Percentiles rank a stretch among this genome's conserved stretches.
phyloP scores from a whole-genome alignment of 1,284 basidiomycete genomes.

The Leccinum subfulvum region DNA sequence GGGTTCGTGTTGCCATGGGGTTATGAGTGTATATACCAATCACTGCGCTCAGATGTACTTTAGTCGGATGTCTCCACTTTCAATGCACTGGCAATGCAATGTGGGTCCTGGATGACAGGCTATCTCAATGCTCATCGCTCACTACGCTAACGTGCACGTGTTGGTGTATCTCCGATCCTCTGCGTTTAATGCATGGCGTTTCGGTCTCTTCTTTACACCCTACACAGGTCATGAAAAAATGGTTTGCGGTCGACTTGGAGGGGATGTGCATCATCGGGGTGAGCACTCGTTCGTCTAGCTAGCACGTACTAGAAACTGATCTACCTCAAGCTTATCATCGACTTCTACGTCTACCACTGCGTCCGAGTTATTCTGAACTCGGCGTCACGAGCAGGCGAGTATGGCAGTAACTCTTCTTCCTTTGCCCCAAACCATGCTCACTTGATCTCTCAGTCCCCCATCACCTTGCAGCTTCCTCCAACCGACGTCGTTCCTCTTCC shows the following conservation, averaged over 20 bases:
- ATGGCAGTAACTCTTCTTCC: too few relatives aligned
- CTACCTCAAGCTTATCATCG: slow-evolving; percentile 25
- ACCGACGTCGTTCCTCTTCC: slow-evolving; percentile 19
- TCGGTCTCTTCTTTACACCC: background rate
- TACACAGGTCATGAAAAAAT: slow-evolving; percentile 12
- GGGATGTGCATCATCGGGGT: slow-evolving; percentile 26
- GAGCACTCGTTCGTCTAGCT: background rate
- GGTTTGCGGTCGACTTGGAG: slow-evolving; percentile 10
- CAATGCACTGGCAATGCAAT: slow-evolving; percentile 26
- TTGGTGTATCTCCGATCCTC: slow-evolving; percentile 3
- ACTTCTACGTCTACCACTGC: slow-evolving; percentile 32
- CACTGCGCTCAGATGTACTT: too few relatives aligned
- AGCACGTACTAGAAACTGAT: slow-evolving; percentile 8
- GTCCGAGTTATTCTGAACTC: background rate
- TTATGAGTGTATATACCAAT: too few relatives aligned
- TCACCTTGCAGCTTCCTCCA: slow-evolving; percentile 8
- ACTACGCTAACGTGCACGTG: slow-evolving; percentile 14
- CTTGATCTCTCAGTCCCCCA: background rate
- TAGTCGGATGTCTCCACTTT: too few relatives aligned
- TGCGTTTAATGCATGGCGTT: too few relatives aligned
- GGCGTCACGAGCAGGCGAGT: slow-evolving; percentile 26
- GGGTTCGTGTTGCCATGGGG: too few relatives aligned
- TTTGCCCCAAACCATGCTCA: background rate
- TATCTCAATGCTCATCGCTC: slow-evolving; percentile 17
- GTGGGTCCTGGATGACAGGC: slow-evolving; percentile 22